These are phyloP conservation scores for Sambucus nigra DNA, from an alignment of 129 eudicot species.

Conservation along the genomic window DNA sequence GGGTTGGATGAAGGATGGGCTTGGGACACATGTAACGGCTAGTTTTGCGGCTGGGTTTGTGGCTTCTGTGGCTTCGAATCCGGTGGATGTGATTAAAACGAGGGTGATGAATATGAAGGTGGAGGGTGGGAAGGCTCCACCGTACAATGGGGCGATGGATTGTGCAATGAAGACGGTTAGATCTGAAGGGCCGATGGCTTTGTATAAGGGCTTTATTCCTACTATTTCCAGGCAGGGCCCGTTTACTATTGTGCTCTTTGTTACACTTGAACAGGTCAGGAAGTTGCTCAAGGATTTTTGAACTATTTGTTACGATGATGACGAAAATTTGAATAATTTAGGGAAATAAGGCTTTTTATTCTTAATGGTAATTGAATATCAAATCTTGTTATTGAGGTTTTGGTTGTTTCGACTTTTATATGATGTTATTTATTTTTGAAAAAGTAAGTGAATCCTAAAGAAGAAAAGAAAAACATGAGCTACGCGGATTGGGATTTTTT, in stretches of 20 bases:
- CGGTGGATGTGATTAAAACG: slow-evolving; percentile 79
- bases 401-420: no score
- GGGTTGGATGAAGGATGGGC: slow-evolving; percentile 60
- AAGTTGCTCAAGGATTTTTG: slow-evolving; percentile 74
- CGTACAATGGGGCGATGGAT: slow-evolving; percentile 58
- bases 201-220: slow-evolving; percentile 79
- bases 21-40: slow-evolving; percentile 80
- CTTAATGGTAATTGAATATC: no score
- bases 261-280: slow-evolving; percentile 80
- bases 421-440: no score
- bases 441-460: no score
- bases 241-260: slow-evolving; percentile 81
- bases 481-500: no score
- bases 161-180: slow-evolving; percentile 56
- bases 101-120: slow-evolving; percentile 88
- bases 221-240: slow-evolving; percentile 94
- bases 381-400: no score
- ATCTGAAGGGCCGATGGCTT: slow-evolving; percentile 66
- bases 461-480: no score
- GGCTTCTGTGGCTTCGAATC: slow-evolving; percentile 79
- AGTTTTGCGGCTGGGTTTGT: slow-evolving; percentile 91
- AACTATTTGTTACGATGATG: no score
- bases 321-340: no score
- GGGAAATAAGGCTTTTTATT: no score
- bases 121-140: slow-evolving; percentile 47